phyloP scores from a whole-genome alignment of 202 grass and related monocot species.

The Cymbopogon flexuosus region DNA sequence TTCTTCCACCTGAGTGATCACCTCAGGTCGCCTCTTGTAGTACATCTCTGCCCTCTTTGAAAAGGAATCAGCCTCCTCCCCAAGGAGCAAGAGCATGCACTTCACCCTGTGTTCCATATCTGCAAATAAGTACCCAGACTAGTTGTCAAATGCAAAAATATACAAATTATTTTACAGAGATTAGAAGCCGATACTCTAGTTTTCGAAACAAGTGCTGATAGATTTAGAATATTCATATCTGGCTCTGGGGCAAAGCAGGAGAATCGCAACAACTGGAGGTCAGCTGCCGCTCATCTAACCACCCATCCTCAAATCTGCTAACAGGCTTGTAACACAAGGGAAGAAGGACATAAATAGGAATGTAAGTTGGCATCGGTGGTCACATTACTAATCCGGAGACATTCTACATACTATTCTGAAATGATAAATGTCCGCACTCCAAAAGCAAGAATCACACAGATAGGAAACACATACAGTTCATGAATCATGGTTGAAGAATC shows the following conservation, averaged over 20 bases:
- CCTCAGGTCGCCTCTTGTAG: conserved; percentile 85
- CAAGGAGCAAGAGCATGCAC: conserved; percentile 79
- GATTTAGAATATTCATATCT: not conserved
- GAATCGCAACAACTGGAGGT: not conserved
- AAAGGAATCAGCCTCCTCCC: conserved; percentile 91
- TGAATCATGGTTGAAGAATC: not conserved
- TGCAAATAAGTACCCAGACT: conserved; percentile 28
- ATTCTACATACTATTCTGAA: not conserved
- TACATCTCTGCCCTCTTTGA: conserved; percentile 91
- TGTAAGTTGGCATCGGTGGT: not conserved
- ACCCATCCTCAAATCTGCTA: not conserved
- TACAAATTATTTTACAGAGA: not conserved
- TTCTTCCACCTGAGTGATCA: conserved; percentile 84
- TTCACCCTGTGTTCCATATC: conserved; percentile 89
- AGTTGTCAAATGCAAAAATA: not conserved
- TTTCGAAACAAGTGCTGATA: not conserved
- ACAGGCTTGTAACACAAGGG: not conserved
- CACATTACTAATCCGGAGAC: not conserved
- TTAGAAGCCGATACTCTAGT: not conserved
- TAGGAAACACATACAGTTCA: not conserved
- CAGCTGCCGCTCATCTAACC: not conserved
- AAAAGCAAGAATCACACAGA: not conserved
- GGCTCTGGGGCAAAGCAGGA: not conserved
- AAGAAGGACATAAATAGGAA: not conserved
- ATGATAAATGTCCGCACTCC: not conserved